Conservation (phyloP, 805 yeast species). For the Wickerhamia fluorescens region DNA sequence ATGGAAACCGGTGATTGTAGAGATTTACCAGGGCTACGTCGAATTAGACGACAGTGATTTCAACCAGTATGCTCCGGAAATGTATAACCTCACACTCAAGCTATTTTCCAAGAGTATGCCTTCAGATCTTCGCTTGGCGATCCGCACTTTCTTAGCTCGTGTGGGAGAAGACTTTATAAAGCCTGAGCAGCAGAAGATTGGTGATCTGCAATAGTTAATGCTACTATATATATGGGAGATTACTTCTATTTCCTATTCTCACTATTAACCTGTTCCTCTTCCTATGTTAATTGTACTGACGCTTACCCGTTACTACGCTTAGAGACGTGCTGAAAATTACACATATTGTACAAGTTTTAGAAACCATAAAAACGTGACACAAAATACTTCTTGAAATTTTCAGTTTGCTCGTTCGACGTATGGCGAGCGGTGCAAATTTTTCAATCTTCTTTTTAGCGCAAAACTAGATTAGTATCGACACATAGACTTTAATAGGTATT, state of each 20-base stretch:
- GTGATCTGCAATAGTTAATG: too few relatives aligned
- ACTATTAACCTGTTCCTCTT: too few relatives aligned
- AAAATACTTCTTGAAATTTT: too few relatives aligned
- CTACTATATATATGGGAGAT: too few relatives aligned
- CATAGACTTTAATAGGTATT: constrained; percentile 2
- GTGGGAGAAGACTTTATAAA: constrained; percentile 38
- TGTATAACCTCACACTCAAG: constrained; percentile 53
- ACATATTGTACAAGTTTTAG: too few relatives aligned
- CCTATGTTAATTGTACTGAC: too few relatives aligned
- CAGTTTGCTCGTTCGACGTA: constrained; percentile 6
- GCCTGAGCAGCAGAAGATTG: constrained; percentile 2
- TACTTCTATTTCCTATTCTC: too few relatives aligned
- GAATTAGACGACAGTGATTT: constrained; percentile 74
- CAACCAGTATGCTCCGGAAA: constrained; percentile 45
- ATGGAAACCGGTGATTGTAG: constrained; percentile 91
- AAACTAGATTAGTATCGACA: too few relatives aligned
- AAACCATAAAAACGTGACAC: constrained; percentile 3
- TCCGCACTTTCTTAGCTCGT: constrained; percentile 50
- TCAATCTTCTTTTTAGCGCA: too few relatives aligned
- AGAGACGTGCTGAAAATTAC: too few relatives aligned
- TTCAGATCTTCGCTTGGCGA: constrained; percentile 53
- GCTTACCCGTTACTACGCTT: too few relatives aligned
- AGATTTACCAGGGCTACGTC: constrained; percentile 74
- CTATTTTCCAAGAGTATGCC: constrained; percentile 57
- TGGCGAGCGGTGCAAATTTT: constrained; percentile 9